Conservation (phyloP, 805 yeast genomes). For the Wickerhamiella hasegawae region DNA sequence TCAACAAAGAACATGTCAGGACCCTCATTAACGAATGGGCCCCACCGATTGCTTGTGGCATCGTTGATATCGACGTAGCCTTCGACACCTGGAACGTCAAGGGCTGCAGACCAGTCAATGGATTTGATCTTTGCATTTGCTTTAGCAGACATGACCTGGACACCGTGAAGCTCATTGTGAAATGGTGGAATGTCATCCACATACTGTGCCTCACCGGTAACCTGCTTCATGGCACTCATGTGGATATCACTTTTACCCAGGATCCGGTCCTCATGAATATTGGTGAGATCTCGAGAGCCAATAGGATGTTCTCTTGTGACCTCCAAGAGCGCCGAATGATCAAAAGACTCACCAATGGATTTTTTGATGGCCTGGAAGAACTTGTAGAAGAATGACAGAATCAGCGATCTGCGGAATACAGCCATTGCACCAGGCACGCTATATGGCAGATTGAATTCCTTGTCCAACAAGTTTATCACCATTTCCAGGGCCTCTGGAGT, state of each 20-base stretch:
- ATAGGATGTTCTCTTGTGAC: slow-evolving; percentile 23
- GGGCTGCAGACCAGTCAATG: slow-evolving; percentile 26
- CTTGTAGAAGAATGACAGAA: slow-evolving; percentile 31
- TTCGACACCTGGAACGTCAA: slow-evolving; percentile 27
- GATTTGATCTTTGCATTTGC: slow-evolving; percentile 29
- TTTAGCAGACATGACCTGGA: slow-evolving; percentile 28
- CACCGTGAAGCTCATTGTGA: slow-evolving; percentile 28
- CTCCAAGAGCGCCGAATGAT: slow-evolving; percentile 20
- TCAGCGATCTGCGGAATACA: slow-evolving; percentile 28
- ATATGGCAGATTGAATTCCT: slow-evolving; percentile 26
- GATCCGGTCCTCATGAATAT: slow-evolving; percentile 24
- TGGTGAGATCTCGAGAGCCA: slow-evolving; percentile 27
- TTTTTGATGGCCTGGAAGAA: slow-evolving; percentile 24
- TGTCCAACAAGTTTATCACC: slow-evolving; percentile 16
- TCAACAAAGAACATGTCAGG: slow-evolving; percentile 28
- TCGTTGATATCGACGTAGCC: slow-evolving; percentile 29
- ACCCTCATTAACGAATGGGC: slow-evolving; percentile 25
- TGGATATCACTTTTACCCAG: slow-evolving; percentile 30
- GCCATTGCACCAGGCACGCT: slow-evolving; percentile 38
- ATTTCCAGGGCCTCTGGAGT: slow-evolving; percentile 1
- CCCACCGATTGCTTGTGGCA: slow-evolving; percentile 27
- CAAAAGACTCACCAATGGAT: slow-evolving; percentile 6
- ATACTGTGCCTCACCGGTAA: slow-evolving; percentile 32
- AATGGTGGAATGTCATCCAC: slow-evolving; percentile 30
- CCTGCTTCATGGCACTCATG: slow-evolving; percentile 31